Evolutionary conservation across 2,329 filamentous ascomycete species (phyloP).

Genomic region (Ustilaginoidea virens): DNA sequence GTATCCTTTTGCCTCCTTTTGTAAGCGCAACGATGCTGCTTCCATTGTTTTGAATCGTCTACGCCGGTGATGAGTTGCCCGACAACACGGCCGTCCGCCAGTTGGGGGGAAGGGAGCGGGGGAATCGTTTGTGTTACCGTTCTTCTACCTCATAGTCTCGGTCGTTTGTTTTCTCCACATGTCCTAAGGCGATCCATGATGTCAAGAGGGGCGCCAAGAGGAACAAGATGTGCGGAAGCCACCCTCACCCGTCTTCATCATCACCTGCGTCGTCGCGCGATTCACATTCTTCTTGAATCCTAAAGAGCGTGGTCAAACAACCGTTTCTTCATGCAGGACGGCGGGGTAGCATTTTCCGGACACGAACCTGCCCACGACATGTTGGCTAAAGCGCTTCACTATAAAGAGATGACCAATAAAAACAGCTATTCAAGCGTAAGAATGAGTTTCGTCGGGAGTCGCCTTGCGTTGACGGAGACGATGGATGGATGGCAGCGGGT

Average conservation of each 20-base stretch:
- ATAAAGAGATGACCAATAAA: constrained; percentile 1
- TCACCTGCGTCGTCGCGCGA: constrained; percentile 96
- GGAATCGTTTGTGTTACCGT: constrained; percentile 39
- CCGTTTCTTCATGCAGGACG: neutral
- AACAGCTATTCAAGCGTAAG: neutral
- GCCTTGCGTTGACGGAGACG: neutral
- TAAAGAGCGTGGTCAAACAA: constrained; percentile 6
- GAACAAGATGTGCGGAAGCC: too few species aligned
- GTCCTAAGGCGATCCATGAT: constrained; percentile 42
- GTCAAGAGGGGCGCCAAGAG: neutral
- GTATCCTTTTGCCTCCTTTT: constrained; percentile 97
- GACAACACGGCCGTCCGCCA: neutral
- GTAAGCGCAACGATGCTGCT: constrained; percentile 74
- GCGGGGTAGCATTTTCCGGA: constrained; percentile 2
- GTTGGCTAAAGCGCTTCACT: constrained; percentile 15
- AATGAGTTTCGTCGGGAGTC: neutral
- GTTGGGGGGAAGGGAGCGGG: too few species aligned
- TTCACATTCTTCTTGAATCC: constrained; percentile 80
- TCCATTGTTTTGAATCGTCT: constrained; percentile 98
- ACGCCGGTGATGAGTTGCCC: constrained; percentile 10
- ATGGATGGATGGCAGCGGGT: too few species aligned
- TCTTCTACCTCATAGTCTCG: constrained; percentile 98
- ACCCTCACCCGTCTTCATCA: constrained; percentile 88
- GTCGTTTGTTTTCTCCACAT: constrained; percentile 97
- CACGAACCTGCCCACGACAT: constrained; percentile 58